Base-by-base conservation (phyloP, 441 rosid species). In the Corymbia citriodora region DNA sequence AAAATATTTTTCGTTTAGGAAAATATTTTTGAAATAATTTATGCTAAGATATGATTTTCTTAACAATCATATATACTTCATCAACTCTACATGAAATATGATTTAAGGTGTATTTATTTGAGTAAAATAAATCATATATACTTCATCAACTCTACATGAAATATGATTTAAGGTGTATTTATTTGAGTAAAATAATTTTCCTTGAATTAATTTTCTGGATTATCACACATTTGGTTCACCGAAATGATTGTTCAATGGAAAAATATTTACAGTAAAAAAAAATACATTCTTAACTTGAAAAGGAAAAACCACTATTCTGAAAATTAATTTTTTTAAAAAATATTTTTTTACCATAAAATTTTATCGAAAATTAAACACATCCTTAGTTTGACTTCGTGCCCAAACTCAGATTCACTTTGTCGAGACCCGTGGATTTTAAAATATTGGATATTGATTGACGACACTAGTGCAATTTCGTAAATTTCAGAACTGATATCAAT, bases 171-270 rank as follows among this genome's bases (percentile, higher is more conserved):
- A 10, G 40, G 40, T n/a, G 10, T 65, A 19, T 65, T 65, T 65
- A 1, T 33, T 65, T n/a, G 36, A 14, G 21, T 65, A 36, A 15
- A 10, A 25, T 0, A 0, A 2, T 25, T 59, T 31, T 16, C 10
- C 21, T 59, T 3, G 2, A 31, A 68, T 65, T 16, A 10, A 10
- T 68, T 68, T 31, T 68, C 3, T 7, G 0, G 11, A 15, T 31
- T 16, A 15, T 8, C 33, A 68, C 0, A 1, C 9, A 1, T 68
- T 0, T 68, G 2, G 10, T 68, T 68, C 15, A 1, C 4, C 2
- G 0, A 68, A 68, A 31, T 31, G 40, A 9, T 31, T n/a, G 0
- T 36, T 68, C 21, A n/a, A n/a, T 0, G 0, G 2, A 68, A 68
- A n/a, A 68, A 1, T 40, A n/a, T 16, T 65, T 12, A 65, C 9